Percentiles rank a stretch among this genome's conserved stretches.
Evolutionary conservation across 148 eudicot species (phyloP).

Genomic region (Camellia sinensis): DNA sequence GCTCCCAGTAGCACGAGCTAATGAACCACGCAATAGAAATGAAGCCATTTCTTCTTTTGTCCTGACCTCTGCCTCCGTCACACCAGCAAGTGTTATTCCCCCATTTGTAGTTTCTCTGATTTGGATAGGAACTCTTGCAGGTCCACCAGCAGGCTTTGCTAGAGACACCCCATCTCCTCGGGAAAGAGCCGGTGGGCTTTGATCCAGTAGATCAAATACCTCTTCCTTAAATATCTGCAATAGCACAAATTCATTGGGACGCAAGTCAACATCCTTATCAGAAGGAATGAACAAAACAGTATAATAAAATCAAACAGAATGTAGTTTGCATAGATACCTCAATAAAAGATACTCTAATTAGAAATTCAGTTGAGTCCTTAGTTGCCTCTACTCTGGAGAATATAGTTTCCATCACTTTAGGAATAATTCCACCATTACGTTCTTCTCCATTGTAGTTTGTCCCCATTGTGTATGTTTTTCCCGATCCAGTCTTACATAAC

Average conservation of each 20-base stretch:
- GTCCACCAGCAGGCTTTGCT: slow-evolving; percentile 53
- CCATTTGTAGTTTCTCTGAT: slow-evolving; percentile 83
- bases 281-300: background rate
- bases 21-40: slow-evolving; percentile 65
- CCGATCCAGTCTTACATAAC: slow-evolving; percentile 75
- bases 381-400: slow-evolving; percentile 56
- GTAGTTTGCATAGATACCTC: slow-evolving; percentile 47
- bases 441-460: slow-evolving; percentile 80
- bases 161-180: slow-evolving; percentile 47
- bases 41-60: slow-evolving; percentile 93
- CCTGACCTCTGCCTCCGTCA: slow-evolving; percentile 82
- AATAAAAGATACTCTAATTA: slow-evolving; percentile 84
- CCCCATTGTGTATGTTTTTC: slow-evolving; percentile 98
- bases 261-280: background rate
- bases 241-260: background rate
- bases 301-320: background rate
- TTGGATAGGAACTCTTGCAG: slow-evolving; percentile 80
- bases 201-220: slow-evolving; percentile 88
- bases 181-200: slow-evolving; percentile 30
- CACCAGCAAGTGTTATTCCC: slow-evolving; percentile 92
- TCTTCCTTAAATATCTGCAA: slow-evolving; percentile 92
- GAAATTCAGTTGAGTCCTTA: slow-evolving; percentile 59
- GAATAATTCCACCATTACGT: slow-evolving; percentile 60
- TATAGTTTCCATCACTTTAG: slow-evolving; percentile 82
- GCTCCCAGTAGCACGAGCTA: slow-evolving; percentile 93